phyloP scores from a whole-genome alignment of 2,329 filamentous ascomycete species.

The Calonectria pteridis region DNA sequence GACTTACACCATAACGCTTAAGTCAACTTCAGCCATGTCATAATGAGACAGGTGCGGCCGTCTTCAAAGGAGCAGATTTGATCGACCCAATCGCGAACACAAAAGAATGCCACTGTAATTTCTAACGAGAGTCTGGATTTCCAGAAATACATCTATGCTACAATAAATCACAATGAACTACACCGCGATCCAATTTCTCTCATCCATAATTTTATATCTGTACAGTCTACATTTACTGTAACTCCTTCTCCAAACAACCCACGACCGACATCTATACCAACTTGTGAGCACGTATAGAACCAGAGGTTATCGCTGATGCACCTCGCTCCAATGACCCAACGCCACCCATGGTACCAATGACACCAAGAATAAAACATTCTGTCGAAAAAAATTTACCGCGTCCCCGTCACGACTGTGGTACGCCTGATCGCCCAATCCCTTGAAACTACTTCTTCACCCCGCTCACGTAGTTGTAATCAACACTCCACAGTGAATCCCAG shows the following conservation, averaged over 20 bases:
- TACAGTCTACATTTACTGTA: slow-evolving; percentile 17
- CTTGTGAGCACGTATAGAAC: slow-evolving; percentile 23
- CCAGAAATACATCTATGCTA: too few species aligned
- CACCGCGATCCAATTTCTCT: background rate
- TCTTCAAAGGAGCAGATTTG: background rate
- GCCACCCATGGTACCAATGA: slow-evolving; percentile 21
- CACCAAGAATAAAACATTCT: slow-evolving; percentile 5
- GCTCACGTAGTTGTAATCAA: slow-evolving; percentile 69
- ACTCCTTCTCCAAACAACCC: slow-evolving; percentile 12
- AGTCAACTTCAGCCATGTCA: background rate
- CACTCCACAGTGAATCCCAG: slow-evolving; percentile 73
- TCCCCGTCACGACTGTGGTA: background rate
- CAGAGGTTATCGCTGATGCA: slow-evolving; percentile 30
- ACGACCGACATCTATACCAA: slow-evolving; percentile 26
- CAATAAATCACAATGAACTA: background rate
- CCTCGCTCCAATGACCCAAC: slow-evolving; percentile 28
- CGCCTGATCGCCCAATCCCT: slow-evolving; percentile 10
- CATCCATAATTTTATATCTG: slow-evolving; percentile 10
- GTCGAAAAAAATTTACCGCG: background rate
- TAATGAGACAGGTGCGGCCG: background rate
- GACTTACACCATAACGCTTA: slow-evolving; percentile 4
- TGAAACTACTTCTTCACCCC: slow-evolving; percentile 43
- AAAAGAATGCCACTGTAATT: background rate
- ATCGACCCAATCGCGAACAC: background rate
- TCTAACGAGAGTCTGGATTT: background rate